Conservation (phyloP, 306 rosid genomes). For the apple (Malus domestica) region DNA sequence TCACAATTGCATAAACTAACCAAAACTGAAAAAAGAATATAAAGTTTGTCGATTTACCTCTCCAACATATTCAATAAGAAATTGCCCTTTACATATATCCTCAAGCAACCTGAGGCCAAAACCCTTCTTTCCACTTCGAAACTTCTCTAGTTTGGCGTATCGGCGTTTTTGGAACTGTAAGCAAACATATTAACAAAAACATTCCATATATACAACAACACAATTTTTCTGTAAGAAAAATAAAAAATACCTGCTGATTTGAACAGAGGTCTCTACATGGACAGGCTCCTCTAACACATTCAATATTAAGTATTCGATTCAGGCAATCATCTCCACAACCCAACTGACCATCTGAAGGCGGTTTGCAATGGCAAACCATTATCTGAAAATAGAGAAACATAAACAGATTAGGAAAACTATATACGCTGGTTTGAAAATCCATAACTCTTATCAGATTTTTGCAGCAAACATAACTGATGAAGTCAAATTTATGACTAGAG, state of each 20-base stretch:
- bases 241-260: conserved; percentile 80
- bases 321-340: conserved; percentile 97
- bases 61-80: conserved; percentile 96
- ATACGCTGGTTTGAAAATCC: conserved; percentile 2
- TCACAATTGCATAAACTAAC: neutral
- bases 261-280: conserved; percentile 88
- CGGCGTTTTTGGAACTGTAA: conserved; percentile 89
- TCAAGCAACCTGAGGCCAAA: conserved; percentile 72
- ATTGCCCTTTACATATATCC: conserved; percentile 58
- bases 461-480: neutral
- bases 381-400: conserved; percentile 39
- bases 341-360: conserved; percentile 41
- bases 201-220: conserved; percentile 15
- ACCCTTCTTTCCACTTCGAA: conserved; percentile 91
- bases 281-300: conserved; percentile 85
- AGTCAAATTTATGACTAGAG: neutral
- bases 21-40: neutral
- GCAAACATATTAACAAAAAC: conserved; percentile 20
- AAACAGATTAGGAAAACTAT: conserved; percentile 8
- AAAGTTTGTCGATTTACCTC: conserved; percentile 53
- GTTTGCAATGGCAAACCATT: conserved; percentile 95
- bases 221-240: conserved; percentile 5
- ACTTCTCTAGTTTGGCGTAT: conserved; percentile 71
- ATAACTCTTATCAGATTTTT: neutral
- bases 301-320: conserved; percentile 88